A percentile compares a stretch with the other conserved stretches of the same genome.
Conservation (phyloP, 768 basidiomycete genomes). For the Collybia nuda region DNA sequence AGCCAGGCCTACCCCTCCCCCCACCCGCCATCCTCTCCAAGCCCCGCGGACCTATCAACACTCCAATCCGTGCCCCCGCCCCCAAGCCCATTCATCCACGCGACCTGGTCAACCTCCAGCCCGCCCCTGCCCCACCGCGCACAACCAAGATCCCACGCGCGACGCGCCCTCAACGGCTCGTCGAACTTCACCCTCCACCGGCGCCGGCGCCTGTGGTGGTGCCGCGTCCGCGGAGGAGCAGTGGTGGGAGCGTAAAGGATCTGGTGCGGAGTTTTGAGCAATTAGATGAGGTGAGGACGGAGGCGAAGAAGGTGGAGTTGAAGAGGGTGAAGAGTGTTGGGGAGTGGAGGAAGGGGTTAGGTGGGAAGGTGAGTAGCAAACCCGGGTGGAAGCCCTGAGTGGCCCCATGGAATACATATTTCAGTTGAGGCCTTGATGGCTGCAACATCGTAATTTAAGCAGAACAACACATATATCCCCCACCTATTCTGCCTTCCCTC, state of each 20-base stretch:
- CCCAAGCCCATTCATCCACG: constrained; percentile 53
- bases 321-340: constrained; percentile 34
- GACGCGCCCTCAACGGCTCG: constrained; percentile 42
- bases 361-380: constrained; percentile 1
- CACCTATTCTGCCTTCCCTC: too few species aligned
- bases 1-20: constrained; percentile 52
- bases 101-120: constrained; percentile 64
- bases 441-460: too few species aligned
- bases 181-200: constrained; percentile 49
- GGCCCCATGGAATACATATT: too few species aligned
- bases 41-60: constrained; percentile 53
- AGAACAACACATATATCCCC: too few species aligned
- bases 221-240: constrained; percentile 51
- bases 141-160: constrained; percentile 43
- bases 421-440: too few species aligned
- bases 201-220: constrained; percentile 17
- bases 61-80: constrained; percentile 53
- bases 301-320: constrained; percentile 22
- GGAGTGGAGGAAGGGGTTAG: constrained; percentile 23
- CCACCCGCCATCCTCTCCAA: constrained; percentile 52
- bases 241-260: constrained; percentile 73
- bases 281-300: constrained; percentile 27
- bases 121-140: constrained; percentile 42
- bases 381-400: constrained; percentile 17
- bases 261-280: constrained; percentile 64